Percentiles rank a stretch among this genome's conserved stretches.
phyloP scores from a whole-genome alignment of 805 yeast species.

The Brettanomyces anomalus region DNA sequence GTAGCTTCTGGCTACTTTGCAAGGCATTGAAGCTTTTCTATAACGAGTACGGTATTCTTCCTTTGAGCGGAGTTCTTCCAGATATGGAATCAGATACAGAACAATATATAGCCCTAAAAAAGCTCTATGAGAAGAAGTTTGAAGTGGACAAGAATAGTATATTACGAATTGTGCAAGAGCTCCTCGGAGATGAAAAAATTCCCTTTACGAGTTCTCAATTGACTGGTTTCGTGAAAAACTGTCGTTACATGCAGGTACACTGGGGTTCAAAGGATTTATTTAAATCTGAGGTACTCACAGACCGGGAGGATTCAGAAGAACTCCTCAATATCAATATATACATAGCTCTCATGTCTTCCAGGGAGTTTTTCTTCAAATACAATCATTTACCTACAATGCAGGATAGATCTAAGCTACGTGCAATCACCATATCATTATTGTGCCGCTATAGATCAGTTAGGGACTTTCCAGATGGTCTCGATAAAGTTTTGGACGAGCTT shows the following conservation, averaged over 20 bases:
- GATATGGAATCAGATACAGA: conserved; percentile 81
- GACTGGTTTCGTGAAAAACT: conserved; percentile 50
- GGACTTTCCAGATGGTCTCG: conserved; percentile 27
- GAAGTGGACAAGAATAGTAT: conserved; percentile 36
- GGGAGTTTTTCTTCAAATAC: conserved; percentile 13
- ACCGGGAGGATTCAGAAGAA: background rate
- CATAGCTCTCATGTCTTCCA: conserved; percentile 31
- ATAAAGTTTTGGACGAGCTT: conserved; percentile 33
- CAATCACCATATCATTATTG: conserved; percentile 18
- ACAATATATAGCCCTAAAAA: conserved; percentile 49
- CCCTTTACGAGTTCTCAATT: background rate
- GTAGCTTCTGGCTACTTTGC: conserved; percentile 52
- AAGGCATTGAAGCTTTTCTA: conserved; percentile 47
- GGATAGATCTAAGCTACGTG: conserved; percentile 15
- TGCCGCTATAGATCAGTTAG: conserved; percentile 15
- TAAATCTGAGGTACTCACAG: conserved; percentile 8
- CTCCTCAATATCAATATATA: conserved; percentile 24
- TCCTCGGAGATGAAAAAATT: background rate
- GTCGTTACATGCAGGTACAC: conserved; percentile 41
- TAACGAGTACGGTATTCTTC: conserved; percentile 35
- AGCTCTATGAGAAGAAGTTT: conserved; percentile 50
- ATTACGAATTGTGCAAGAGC: conserved; percentile 8
- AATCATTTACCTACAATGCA: conserved; percentile 9
- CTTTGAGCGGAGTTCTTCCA: conserved; percentile 67
- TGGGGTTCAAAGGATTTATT: conserved; percentile 30